phyloP scores from a whole-genome alignment of 1,284 basidiomycete genomes.

The Pseudozyma hubeiensis region DNA sequence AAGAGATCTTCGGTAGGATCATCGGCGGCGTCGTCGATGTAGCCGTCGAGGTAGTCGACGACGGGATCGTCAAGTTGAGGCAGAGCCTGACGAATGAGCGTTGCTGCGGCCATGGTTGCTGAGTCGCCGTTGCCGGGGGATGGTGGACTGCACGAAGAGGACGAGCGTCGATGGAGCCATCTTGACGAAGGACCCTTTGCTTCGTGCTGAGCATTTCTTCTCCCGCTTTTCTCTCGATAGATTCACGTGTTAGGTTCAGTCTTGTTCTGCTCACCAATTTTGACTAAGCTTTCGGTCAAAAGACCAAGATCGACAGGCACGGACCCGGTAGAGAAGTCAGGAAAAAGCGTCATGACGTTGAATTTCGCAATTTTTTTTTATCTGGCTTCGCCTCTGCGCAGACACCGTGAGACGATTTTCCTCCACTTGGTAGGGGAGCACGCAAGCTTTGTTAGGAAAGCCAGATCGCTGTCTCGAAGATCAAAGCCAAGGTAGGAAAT shows the following conservation, averaged over 20 bases:
- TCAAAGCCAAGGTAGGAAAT: background rate
- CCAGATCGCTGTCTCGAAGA: too few species aligned
- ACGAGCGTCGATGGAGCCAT: background rate
- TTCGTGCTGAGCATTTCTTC: too few species aligned
- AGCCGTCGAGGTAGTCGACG: constrained; percentile 90
- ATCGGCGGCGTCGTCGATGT: constrained; percentile 84
- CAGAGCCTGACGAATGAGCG: constrained; percentile 81
- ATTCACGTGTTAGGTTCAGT: background rate
- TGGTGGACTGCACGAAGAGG: background rate
- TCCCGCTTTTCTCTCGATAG: too few species aligned
- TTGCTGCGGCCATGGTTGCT: constrained; percentile 72
- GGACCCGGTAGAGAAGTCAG: background rate
- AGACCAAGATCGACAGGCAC: background rate
- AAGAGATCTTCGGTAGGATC: constrained; percentile 60
- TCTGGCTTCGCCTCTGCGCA: background rate
- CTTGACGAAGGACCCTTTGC: background rate
- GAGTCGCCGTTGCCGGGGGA: background rate
- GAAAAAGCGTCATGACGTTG: constrained; percentile 22
- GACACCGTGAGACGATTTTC: background rate
- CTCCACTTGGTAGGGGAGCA: constrained; percentile 11
- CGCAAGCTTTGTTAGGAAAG: too few species aligned
- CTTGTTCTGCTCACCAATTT: background rate
- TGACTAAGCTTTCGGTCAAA: background rate
- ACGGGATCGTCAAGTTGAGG: constrained; percentile 93
- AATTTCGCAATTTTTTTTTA: background rate